Conservation (phyloP, 192 early-diverging fungal genomes). For the Coemansia sp. region DNA sequence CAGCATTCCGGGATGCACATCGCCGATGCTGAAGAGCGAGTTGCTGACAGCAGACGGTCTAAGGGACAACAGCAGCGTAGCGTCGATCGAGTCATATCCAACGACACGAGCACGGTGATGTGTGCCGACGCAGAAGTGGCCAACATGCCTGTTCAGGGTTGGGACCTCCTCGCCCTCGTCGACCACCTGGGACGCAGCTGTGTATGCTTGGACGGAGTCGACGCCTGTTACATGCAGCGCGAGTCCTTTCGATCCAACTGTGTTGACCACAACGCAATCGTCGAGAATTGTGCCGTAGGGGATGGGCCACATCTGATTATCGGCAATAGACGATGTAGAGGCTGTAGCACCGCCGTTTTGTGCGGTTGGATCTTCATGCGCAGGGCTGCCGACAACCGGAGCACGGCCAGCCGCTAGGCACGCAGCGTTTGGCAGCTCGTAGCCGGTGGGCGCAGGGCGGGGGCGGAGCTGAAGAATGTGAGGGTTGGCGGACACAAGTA, state of each 20-base stretch:
- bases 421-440: conserved; percentile 36
- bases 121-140: conserved; percentile 65
- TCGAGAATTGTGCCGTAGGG: conserved; percentile 75
- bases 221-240: conserved; percentile 56
- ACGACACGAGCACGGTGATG: conserved; percentile 77
- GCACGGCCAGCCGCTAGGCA: conserved; percentile 20
- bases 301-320: conserved; percentile 55
- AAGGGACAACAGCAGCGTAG: conserved; percentile 69
- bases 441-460: conserved; percentile 40
- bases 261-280: conserved; percentile 59
- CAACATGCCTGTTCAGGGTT: conserved; percentile 43
- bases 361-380: conserved; percentile 9
- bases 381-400: not conserved
- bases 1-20: conserved; percentile 52
- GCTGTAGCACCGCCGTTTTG: conserved; percentile 10
- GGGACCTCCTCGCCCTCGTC: conserved; percentile 64
- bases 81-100: conserved; percentile 74
- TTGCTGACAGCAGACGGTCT: conserved; percentile 69
- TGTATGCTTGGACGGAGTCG: conserved; percentile 19
- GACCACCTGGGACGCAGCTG: conserved; percentile 63
- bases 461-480: conserved; percentile 58
- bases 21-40: conserved; percentile 64
- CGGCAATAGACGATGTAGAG: conserved; percentile 16
- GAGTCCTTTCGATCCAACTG: conserved; percentile 64
- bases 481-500: conserved; percentile 58